These are phyloP conservation scores for Venturia effusa DNA, from an alignment of 2,329 filamentous ascomycete genomes.

Conservation along the genomic window DNA sequence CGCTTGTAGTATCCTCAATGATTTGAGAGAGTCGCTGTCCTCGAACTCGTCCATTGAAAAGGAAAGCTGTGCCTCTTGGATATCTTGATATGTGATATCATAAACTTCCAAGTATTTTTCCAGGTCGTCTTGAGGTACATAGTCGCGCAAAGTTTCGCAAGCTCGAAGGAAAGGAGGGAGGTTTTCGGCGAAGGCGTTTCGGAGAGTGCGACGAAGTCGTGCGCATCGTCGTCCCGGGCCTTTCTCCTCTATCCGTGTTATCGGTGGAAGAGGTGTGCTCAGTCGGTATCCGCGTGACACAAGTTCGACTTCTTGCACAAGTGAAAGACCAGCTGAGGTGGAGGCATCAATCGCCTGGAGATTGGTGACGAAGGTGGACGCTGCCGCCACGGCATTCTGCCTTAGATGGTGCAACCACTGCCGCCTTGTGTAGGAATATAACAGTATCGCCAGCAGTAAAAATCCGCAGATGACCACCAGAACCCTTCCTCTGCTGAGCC, in stretches of 20 bases:
- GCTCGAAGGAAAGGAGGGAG: constrained; percentile 64
- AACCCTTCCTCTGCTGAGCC: constrained; percentile 46
- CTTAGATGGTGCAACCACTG: constrained; percentile 75
- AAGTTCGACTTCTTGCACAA: constrained; percentile 91
- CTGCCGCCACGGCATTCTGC: constrained; percentile 60
- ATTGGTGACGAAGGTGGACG: constrained; percentile 57
- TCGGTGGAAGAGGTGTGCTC: constrained; percentile 84
- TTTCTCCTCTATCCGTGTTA: constrained; percentile 79
- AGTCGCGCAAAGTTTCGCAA: constrained; percentile 54
- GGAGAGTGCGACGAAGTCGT: constrained; percentile 66
- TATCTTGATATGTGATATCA: constrained; percentile 36
- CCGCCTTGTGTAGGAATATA: constrained; percentile 63
- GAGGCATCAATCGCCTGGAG: constrained; percentile 75
- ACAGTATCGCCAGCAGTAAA: constrained; percentile 42
- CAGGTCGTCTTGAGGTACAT: constrained; percentile 70
- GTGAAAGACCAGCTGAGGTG: constrained; percentile 61
- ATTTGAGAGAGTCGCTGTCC: constrained; percentile 66
- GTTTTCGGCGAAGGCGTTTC: constrained; percentile 55
- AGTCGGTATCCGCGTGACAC: constrained; percentile 84
- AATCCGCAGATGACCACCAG: constrained; percentile 39
- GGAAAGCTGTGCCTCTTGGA: constrained; percentile 36
- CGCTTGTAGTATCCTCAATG: constrained; percentile 54
- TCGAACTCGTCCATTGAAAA: constrained; percentile 59
- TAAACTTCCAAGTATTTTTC: constrained; percentile 81
- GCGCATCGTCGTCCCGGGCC: constrained; percentile 57